Evolutionary conservation across 108 stramenopile species (phyloP).

Genomic region (Cylindrotheca closterium): DNA sequence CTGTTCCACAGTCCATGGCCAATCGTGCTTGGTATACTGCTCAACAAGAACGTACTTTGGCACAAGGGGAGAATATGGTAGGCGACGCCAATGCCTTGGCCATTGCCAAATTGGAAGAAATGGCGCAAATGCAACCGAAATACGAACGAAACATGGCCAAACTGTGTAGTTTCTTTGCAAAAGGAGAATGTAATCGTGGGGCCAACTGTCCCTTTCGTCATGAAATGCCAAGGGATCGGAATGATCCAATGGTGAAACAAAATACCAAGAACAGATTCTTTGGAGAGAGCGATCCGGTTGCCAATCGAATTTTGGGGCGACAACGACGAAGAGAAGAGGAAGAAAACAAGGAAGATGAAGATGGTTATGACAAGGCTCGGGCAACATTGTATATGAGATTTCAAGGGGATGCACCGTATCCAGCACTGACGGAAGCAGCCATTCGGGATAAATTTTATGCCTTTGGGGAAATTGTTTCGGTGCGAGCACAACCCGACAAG

Average conservation of each 20-base stretch:
- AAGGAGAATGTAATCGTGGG: slow-evolving; percentile 95
- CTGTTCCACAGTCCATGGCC: slow-evolving; percentile 87
- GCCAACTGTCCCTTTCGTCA: slow-evolving; percentile 96
- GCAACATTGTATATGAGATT: slow-evolving; percentile 82
- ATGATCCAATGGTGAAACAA: slow-evolving; percentile 90
- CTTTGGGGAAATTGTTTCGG: slow-evolving; percentile 80
- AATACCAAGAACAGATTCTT: slow-evolving; percentile 95
- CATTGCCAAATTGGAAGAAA: slow-evolving; percentile 75
- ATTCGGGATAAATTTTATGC: slow-evolving; percentile 81
- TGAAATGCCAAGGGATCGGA: slow-evolving; percentile 92
- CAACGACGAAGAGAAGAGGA: slow-evolving; percentile 61
- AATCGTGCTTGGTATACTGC: slow-evolving; percentile 86
- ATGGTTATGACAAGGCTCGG: slow-evolving; percentile 72
- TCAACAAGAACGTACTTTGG: slow-evolving; percentile 73
- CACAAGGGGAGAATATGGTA: slow-evolving; percentile 65
- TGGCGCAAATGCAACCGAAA: slow-evolving; percentile 92
- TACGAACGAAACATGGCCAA: slow-evolving; percentile 96
- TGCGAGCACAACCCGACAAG: slow-evolving; percentile 77
- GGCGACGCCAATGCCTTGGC: slow-evolving; percentile 56
- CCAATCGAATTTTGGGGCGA: slow-evolving; percentile 76
- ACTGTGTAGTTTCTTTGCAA: slow-evolving; percentile 94
- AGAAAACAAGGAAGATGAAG: slow-evolving; percentile 45
- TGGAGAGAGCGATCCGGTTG: slow-evolving; percentile 92
- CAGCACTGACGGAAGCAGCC: slow-evolving; percentile 56
- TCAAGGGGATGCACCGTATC: slow-evolving; percentile 54